Evolutionary conservation across 176 grass and related monocot genomes (phyloP), one percentile per base, ranked within the genome.

Genomic region (Phoenix dactylifera): DNA sequence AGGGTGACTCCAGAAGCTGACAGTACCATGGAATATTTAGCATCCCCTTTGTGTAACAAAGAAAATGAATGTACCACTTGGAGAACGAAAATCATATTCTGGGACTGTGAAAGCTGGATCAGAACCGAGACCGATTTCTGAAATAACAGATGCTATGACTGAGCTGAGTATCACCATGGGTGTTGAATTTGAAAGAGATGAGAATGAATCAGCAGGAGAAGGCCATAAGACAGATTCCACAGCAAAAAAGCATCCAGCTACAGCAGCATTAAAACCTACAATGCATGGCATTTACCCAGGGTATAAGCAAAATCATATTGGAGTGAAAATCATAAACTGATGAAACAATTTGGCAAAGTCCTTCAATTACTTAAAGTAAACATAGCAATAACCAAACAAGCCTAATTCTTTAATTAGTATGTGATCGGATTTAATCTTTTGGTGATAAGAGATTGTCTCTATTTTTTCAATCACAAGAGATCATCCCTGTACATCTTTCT

Each of bases 231-330:
- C 87, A 64, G 92, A 97, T 73, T 97, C 92, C 77, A 91, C 84
- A 4, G 84, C 87, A 50, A 97, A 97, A 70, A 97, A 91, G n/a
- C 92, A 97, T 35, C 92, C 92, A 67, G 87, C 68, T 70, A 97
- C 87, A 79, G 92, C 83, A 61, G 92, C 92, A 76, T 80, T 97
- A 65, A 97, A 97, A 97, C 92, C 92, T 97, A 91, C 60, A 85
- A 83, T 68, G 72, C 62, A 85, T 65, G 55, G 9, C 54, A 53
- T 52, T 24, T 50, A 69, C 51, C 24, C 30, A 26, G 75, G 50
- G 26, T 15, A 75, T 89, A 80, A 89, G 75, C 72, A 86, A 64
- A 79, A 63, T 72, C 25, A 60, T 59, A 82, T 77, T 22, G 69
- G 57, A 77, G 55, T 79, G 51, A 55, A 54, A 54, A 73, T 22